Evolutionary conservation across 2,329 filamentous ascomycete genomes (phyloP), one percentile per base, ranked within the genome.

Genomic region (Myriosclerotinia curreyana): DNA sequence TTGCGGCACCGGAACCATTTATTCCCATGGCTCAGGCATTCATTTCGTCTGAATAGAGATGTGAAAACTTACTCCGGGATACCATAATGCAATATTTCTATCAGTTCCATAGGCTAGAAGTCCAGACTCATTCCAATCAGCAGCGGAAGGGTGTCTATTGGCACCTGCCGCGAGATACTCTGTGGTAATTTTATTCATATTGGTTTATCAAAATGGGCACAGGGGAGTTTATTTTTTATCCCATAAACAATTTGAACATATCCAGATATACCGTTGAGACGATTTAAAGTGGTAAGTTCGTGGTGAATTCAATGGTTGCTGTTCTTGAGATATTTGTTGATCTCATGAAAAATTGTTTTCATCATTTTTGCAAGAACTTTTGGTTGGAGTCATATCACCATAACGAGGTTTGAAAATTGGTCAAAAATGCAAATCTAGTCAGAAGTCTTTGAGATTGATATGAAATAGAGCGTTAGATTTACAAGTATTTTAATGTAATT

Each of bases 31-130:
- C n/a, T 22, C 7, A 8, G 15, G 12, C 31, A 20, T 50, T 58
- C 28, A 56, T 53, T 31, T n/a, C n/a, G n/a, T n/a, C n/a, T n/a
- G n/a, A n/a, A 54, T 48, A 17, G 14, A 38, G 55, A 48, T 46
- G 8, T 25, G n/a, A 20, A 53, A 65, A 78, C 86, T 77, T 81
- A 93, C 91, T 74, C 82, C 77, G 64, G 92, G 92, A 74, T 86
- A 81, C 95, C 95, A 99, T 49, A 98, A 75, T 51, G 92, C 94
- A 71, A 99, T 83, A 77, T 95, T 95, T 70, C 88, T 87, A 76
- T 96, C 91, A 11, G 93, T 89, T 40, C 95, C 95, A 78, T 91
- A 99, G 38, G 92, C 95, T 62, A 99, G 81, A 52, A 92, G 75
- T 12, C 89, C 90, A 25, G 80, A 79, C 68, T 82, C 78, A 74